phyloP scores from a whole-genome alignment of 768 basidiomycete species.

The Collybia sordida region DNA sequence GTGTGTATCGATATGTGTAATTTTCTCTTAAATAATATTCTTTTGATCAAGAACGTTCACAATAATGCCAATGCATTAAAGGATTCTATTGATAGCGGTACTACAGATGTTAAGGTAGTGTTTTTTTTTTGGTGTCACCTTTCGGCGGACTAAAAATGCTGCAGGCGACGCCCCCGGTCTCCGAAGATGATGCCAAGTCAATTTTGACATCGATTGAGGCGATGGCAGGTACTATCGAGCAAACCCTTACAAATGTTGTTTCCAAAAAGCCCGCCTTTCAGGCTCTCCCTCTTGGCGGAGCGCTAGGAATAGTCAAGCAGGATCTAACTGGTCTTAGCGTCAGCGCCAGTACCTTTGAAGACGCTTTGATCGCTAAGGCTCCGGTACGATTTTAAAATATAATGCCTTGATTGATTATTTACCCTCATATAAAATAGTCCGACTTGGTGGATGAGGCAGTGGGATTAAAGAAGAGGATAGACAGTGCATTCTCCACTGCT shows the following conservation, averaged over 20 bases:
- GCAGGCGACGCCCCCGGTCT: too few relatives aligned
- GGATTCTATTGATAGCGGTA: slow-evolving; percentile 19
- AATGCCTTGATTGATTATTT: background rate
- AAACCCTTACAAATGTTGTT: slow-evolving; percentile 22
- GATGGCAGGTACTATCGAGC: slow-evolving; percentile 24
- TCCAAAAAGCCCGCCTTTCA: slow-evolving; percentile 24
- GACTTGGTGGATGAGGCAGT: slow-evolving; percentile 16
- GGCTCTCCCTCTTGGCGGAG: slow-evolving; percentile 28
- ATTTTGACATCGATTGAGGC: slow-evolving; percentile 22
- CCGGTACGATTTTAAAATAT: slow-evolving; percentile 19
- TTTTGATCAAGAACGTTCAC: slow-evolving; percentile 23
- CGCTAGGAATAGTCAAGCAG: slow-evolving; percentile 26
- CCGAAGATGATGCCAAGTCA: too few relatives aligned
- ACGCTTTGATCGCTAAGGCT: slow-evolving; percentile 16
- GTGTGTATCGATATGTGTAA: slow-evolving; percentile 7
- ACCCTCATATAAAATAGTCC: slow-evolving; percentile 12
- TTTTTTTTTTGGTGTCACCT: background rate
- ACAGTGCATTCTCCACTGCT: slow-evolving; percentile 23
- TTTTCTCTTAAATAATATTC: background rate
- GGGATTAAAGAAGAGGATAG: slow-evolving; percentile 14
- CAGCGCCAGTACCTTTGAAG: slow-evolving; percentile 18
- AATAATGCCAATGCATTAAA: slow-evolving; percentile 17
- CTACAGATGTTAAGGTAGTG: slow-evolving; percentile 26
- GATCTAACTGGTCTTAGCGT: slow-evolving; percentile 28
- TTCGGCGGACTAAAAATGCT: too few relatives aligned